These are phyloP conservation scores for Leccinum obscurum DNA, from an alignment of 768 basidiomycete genomes.

Conservation along the genomic window DNA sequence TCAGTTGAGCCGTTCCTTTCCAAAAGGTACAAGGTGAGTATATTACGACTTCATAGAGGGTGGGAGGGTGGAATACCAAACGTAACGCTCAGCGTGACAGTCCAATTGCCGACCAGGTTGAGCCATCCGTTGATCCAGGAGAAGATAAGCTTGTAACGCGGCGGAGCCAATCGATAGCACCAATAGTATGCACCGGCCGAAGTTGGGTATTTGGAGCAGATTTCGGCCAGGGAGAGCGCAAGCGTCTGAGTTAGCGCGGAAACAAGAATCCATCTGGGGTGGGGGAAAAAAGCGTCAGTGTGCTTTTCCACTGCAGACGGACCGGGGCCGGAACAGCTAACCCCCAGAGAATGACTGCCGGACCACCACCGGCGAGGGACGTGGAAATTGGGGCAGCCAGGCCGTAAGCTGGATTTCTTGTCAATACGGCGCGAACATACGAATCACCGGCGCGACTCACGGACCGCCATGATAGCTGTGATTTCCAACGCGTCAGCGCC, in stretches of 20 bases:
- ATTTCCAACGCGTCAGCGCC: slow-evolving; percentile 4
- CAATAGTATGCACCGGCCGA: slow-evolving; percentile 67
- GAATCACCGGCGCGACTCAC: slow-evolving; percentile 38
- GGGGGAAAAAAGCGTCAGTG: neutral
- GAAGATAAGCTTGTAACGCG: slow-evolving; percentile 47
- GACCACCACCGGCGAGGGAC: slow-evolving; percentile 53
- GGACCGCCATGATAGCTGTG: slow-evolving; percentile 61
- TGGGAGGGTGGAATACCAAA: slow-evolving; percentile 41
- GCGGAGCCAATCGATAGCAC: slow-evolving; percentile 60
- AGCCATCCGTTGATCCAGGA: slow-evolving; percentile 74
- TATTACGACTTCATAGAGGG: neutral
- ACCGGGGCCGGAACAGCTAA: slow-evolving; percentile 18
- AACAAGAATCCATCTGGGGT: slow-evolving; percentile 49
- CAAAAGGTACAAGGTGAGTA: neutral
- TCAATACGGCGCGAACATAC: slow-evolving; percentile 2
- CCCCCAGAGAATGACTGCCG: slow-evolving; percentile 62
- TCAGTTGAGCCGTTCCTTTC: slow-evolving; percentile 56
- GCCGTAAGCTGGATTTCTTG: slow-evolving; percentile 45
- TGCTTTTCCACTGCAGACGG: neutral
- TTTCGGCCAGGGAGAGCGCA: slow-evolving; percentile 57
- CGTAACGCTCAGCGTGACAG: slow-evolving; percentile 61
- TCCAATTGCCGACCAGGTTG: slow-evolving; percentile 69
- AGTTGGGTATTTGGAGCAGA: slow-evolving; percentile 60
- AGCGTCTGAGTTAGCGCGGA: slow-evolving; percentile 48
- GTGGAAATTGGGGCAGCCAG: slow-evolving; percentile 59